Base-by-base conservation (phyloP, 805 yeast genomes). In the Yamadazyma sp. region DNA sequence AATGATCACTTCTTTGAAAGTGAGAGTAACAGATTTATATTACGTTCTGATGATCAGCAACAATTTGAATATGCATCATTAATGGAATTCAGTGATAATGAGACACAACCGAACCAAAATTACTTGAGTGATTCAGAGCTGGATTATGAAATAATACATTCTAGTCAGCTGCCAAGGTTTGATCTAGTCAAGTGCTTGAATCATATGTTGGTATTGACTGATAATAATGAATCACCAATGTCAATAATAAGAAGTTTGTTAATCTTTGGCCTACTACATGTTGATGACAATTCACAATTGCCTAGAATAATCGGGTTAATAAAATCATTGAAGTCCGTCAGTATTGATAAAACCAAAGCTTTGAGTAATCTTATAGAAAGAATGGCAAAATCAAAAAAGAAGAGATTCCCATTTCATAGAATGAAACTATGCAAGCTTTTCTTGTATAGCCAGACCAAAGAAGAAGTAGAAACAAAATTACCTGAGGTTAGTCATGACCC, bases 21-120 rank as follows among this genome's bases (percentile, higher is more conserved):
- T 15, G 44, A 40, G 10, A 22, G 27, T 1, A 18, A 27, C 11
- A n/a, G 27, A 14, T 43, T 10, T 22, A 35, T 43, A n/a, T 22
- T 31, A 12, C 25, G 17, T 4, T 9, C 35, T 3, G 47, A 43
- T 27, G 21, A 18, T 6, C 8, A n/a, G 11, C 5, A 9, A 9
- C 18, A 31, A 9, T 33, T 21, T n/a, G 36, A 29, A 10, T 50
- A 55, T 43, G 47, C 53, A 7, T 28, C 36, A 11, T 68, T 52
- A 30, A 55, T 64, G 52, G 56, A 55, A 19, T 53, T 49, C 14
- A 55, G 60, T 13, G 63, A 57, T 31, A 52, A 43, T 26, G 47
- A 43, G 25, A 2, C 14, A 7, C 31, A 23, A 2, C 23, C 18
- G 20, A 19, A 4, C 10, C 23, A 14, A 2, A 25, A 23, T 10